These are phyloP conservation scores for Scutellaria minor DNA, from an alignment of 257 asterid genomes.

Conservation along the genomic window DNA sequence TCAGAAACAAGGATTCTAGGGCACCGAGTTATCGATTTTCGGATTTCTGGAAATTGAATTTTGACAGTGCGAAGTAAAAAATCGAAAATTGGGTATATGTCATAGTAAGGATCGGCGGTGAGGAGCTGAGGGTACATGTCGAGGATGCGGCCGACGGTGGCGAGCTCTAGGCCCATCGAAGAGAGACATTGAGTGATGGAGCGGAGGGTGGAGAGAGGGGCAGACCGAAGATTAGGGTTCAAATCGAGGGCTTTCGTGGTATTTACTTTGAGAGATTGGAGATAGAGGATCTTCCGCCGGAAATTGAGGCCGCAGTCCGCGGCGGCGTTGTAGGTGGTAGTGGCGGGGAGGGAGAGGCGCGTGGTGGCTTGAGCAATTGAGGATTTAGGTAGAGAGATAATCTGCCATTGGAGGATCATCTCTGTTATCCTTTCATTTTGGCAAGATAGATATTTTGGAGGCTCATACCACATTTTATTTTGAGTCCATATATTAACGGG, in stretches of 20 bases:
- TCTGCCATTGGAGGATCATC: slow-evolving; percentile 55
- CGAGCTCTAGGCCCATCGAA: slow-evolving; percentile 70
- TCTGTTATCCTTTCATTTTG: slow-evolving; percentile 2
- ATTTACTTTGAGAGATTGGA: slow-evolving; percentile 55
- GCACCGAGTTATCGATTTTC: slow-evolving; percentile 63
- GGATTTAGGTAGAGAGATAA: slow-evolving; percentile 35
- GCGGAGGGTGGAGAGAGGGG: slow-evolving; percentile 61
- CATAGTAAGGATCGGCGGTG: slow-evolving; percentile 66
- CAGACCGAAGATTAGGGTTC: slow-evolving; percentile 74
- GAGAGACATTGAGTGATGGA: slow-evolving; percentile 65
- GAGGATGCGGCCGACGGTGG: slow-evolving; percentile 70
- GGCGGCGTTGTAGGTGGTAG: slow-evolving; percentile 5
- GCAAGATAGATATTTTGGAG: too few species aligned
- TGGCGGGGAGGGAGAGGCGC: slow-evolving; percentile 20
- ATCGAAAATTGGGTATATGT: slow-evolving; percentile 71
- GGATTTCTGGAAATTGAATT: slow-evolving; percentile 58
- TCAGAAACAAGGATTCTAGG: slow-evolving; percentile 69
- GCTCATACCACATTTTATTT: neutral
- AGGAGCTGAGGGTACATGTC: slow-evolving; percentile 85
- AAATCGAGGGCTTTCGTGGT: slow-evolving; percentile 61
- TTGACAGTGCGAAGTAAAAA: slow-evolving; percentile 61
- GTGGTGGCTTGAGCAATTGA: slow-evolving; percentile 21
- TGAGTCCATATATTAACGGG: too few species aligned
- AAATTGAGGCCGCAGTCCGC: slow-evolving; percentile 65
- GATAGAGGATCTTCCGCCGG: slow-evolving; percentile 64